A percentile compares a stretch with the other conserved stretches of the same genome.
Evolutionary conservation across 345 rosid species (phyloP).

Genomic region (Arabis hirsuta): DNA sequence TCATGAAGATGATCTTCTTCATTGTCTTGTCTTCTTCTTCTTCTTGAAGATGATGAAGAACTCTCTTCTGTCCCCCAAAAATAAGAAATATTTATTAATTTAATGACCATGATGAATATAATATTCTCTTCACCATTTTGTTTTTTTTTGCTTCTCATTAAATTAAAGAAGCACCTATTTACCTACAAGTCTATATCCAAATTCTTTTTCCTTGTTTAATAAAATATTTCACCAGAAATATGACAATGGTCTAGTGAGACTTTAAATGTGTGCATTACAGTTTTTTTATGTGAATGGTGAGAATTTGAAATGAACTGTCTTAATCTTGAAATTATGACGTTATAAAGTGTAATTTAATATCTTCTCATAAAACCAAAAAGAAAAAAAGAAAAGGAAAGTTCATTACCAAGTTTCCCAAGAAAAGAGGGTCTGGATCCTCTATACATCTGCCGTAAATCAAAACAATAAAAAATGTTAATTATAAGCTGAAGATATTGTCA

Average conservation of each 20-base stretch:
- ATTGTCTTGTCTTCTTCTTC: conserved; percentile 48
- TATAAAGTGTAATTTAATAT: conserved; percentile 2
- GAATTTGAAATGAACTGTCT: conserved; percentile 10
- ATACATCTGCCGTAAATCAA: conserved; percentile 41
- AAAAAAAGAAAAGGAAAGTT: not conserved
- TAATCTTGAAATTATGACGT: conserved; percentile 21
- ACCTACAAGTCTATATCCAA: conserved; percentile 28
- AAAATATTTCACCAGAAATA: conserved; percentile 19
- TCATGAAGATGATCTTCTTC: conserved; percentile 44
- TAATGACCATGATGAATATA: conserved; percentile 34
- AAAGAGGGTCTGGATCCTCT: conserved; percentile 43
- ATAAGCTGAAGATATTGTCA: conserved; percentile 1
- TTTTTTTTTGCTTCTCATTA: not conserved
- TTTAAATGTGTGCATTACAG: conserved; percentile 9
- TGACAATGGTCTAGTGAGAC: conserved; percentile 25
- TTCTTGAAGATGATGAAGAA: conserved; percentile 43
- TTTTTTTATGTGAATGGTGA: conserved; percentile 10
- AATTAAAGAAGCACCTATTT: conserved; percentile 31
- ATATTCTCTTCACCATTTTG: conserved; percentile 39
- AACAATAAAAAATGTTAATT: not conserved
- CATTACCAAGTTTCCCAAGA: conserved; percentile 36
- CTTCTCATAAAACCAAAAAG: not conserved
- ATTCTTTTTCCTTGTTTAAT: conserved; percentile 15
- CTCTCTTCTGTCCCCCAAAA: conserved; percentile 44
- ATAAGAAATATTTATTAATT: conserved; percentile 8